A percentile compares a stretch with the other conserved stretches of the same genome.
Conservation (phyloP, 176 grass and related monocot genomes). For the Hyparrhenia diplandra region DNA sequence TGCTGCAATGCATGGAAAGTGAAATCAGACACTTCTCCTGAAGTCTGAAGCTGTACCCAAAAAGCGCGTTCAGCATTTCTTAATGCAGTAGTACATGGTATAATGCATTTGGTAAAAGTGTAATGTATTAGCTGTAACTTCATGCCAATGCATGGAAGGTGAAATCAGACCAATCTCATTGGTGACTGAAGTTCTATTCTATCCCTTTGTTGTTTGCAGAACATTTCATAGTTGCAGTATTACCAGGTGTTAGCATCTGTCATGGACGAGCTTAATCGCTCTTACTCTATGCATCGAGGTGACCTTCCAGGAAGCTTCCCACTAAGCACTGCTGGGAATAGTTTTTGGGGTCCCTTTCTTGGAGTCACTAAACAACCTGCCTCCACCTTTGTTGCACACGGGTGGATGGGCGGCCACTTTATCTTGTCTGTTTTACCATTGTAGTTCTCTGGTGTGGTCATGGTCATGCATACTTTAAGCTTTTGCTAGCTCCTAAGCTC, state of each 20-base stretch:
- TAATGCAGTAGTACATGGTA: neutral
- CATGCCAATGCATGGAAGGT: neutral
- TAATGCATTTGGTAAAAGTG: neutral
- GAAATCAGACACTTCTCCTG: slow-evolving; percentile 36
- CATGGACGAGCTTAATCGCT: slow-evolving; percentile 9
- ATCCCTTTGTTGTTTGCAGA: neutral
- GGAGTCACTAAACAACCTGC: slow-evolving; percentile 42
- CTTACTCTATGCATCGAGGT: slow-evolving; percentile 30
- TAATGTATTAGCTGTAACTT: neutral
- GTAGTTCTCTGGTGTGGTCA: slow-evolving; percentile 25
- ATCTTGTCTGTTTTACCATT: slow-evolving; percentile 46
- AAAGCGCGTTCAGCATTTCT: slow-evolving; percentile 1
- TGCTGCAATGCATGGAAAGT: slow-evolving; percentile 11
- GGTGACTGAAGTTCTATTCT: neutral
- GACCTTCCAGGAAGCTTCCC: slow-evolving; percentile 55
- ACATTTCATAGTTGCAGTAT: slow-evolving; percentile 18
- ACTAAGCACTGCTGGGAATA: slow-evolving; percentile 21
- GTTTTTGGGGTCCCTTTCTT: slow-evolving; percentile 40
- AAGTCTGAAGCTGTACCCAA: slow-evolving; percentile 11
- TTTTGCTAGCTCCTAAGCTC: slow-evolving; percentile 58
- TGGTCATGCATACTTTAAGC: slow-evolving; percentile 36
- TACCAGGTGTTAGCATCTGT: slow-evolving; percentile 42
- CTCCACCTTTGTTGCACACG: slow-evolving; percentile 43
- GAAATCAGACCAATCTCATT: slow-evolving; percentile 3
- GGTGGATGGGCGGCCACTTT: slow-evolving; percentile 37